Percentiles rank a stretch among this genome's conserved stretches.
These are phyloP conservation scores for Groenewaldozyma auringiensis DNA, from an alignment of 1,139 yeast species.

Conservation along the genomic window DNA sequence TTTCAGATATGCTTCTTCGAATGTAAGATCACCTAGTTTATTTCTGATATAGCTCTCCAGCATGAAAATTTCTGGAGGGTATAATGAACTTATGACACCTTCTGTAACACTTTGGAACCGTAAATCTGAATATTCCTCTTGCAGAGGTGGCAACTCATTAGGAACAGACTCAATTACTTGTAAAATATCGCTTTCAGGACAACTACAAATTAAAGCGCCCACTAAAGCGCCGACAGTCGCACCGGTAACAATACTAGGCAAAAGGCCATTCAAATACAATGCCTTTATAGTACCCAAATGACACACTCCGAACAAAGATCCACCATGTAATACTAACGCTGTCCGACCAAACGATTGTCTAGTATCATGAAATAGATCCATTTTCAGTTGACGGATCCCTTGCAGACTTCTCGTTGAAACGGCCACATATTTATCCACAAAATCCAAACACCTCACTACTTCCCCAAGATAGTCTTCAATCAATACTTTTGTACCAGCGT, in stretches of 20 bases:
- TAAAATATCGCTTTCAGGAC: constrained; percentile 46
- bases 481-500: constrained; percentile 77
- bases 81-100: constrained; percentile 50
- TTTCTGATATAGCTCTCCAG: constrained; percentile 72
- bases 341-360: constrained; percentile 86
- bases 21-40: constrained; percentile 77
- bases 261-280: constrained; percentile 57
- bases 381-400: constrained; percentile 32
- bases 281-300: constrained; percentile 90
- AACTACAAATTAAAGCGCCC: constrained; percentile 74
- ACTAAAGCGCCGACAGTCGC: constrained; percentile 92
- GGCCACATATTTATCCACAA: constrained; percentile 28
- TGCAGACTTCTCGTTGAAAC: constrained; percentile 1
- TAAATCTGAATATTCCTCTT: constrained; percentile 20
- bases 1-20: constrained; percentile 81
- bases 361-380: constrained; percentile 85
- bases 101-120: constrained; percentile 27
- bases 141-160: constrained; percentile 41
- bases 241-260: constrained; percentile 87
- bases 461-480: constrained; percentile 83
- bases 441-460: constrained; percentile 62
- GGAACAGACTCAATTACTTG: constrained; percentile 30
- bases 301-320: constrained; percentile 85
- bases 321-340: constrained; percentile 86
- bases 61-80: constrained; percentile 74